These are phyloP conservation scores for Scenedesmus sp. DNA, from an alignment of 163 green algal species.

Conservation along the genomic window DNA sequence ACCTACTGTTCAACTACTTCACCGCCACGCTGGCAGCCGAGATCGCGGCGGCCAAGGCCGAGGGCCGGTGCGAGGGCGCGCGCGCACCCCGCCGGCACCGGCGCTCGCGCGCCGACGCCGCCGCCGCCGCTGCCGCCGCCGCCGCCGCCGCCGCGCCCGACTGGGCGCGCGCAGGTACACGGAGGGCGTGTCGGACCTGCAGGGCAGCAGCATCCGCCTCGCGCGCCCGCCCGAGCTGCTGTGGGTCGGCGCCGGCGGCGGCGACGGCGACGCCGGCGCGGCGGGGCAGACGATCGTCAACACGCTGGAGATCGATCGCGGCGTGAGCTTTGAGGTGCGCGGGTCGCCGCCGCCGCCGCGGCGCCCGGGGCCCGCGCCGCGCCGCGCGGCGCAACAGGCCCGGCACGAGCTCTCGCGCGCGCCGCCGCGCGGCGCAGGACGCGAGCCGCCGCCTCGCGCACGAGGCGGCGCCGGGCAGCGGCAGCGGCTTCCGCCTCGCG, in stretches of 20 bases:
- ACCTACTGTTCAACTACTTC: slow-evolving; percentile 82
- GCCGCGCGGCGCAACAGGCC: no score
- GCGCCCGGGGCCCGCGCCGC: no score
- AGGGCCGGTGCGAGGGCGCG: slow-evolving; percentile 57
- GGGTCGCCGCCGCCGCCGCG: no score
- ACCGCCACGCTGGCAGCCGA: slow-evolving; percentile 60
- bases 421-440: no score
- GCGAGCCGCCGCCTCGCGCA: slow-evolving; percentile 61
- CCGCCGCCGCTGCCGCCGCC: neutral
- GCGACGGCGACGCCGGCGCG: neutral
- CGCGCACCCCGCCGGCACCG: no score
- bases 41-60: slow-evolving; percentile 71
- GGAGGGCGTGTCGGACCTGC: slow-evolving; percentile 82
- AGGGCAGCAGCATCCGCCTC: slow-evolving; percentile 62
- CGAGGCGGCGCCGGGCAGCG: slow-evolving; percentile 53
- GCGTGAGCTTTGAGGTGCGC: slow-evolving; percentile 74
- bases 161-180: slow-evolving; percentile 61
- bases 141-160: neutral
- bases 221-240: slow-evolving; percentile 56
- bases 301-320: slow-evolving; percentile 81
- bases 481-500: slow-evolving; percentile 72
- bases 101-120: neutral
- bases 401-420: no score
- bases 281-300: slow-evolving; percentile 66
- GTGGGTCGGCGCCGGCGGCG: slow-evolving; percentile 59